These are phyloP conservation scores for Colletotrichum eleusines DNA, from an alignment of 2,329 filamentous ascomycete species.

Conservation along the genomic window DNA sequence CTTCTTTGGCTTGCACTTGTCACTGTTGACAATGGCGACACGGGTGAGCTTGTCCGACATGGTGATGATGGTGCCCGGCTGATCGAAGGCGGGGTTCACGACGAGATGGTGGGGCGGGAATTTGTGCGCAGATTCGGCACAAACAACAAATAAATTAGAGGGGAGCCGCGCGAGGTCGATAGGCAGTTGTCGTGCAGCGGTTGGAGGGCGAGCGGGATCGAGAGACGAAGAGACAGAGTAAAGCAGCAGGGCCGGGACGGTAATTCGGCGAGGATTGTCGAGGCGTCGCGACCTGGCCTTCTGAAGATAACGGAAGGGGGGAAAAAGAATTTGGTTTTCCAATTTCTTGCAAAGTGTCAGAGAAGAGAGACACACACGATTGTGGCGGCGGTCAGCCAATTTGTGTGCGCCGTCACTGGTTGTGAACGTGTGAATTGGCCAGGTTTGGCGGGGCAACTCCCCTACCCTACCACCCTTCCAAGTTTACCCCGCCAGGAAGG, in stretches of 20 bases:
- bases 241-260: slow-evolving; percentile 30
- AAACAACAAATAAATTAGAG: slow-evolving; percentile 22
- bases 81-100: slow-evolving; percentile 40
- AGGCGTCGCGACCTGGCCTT: slow-evolving; percentile 40
- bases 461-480: slow-evolving; percentile 33
- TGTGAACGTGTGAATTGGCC: slow-evolving; percentile 42
- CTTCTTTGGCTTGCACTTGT: slow-evolving; percentile 86
- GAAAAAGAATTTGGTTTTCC: slow-evolving; percentile 31
- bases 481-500: slow-evolving; percentile 35
- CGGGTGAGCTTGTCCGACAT: slow-evolving; percentile 97
- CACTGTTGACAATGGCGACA: slow-evolving; percentile 98
- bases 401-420: slow-evolving; percentile 42
- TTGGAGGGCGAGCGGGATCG: not conserved
- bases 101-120: slow-evolving; percentile 32
- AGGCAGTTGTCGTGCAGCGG: slow-evolving; percentile 6
- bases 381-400: slow-evolving; percentile 42
- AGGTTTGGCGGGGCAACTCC: slow-evolving; percentile 42
- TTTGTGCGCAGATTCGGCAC: slow-evolving; percentile 26
- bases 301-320: slow-evolving; percentile 22
- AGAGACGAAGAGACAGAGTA: slow-evolving; percentile 1
- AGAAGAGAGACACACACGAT: slow-evolving; percentile 25
- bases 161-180: slow-evolving; percentile 1
- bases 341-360: slow-evolving; percentile 27
- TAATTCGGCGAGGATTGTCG: slow-evolving; percentile 29
- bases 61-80: slow-evolving; percentile 51